A percentile compares a stretch with the other conserved stretches of the same genome.
These are phyloP conservation scores for Raffaelea ambrosiae DNA, from an alignment of 2,329 filamentous ascomycete genomes.

Conservation along the genomic window DNA sequence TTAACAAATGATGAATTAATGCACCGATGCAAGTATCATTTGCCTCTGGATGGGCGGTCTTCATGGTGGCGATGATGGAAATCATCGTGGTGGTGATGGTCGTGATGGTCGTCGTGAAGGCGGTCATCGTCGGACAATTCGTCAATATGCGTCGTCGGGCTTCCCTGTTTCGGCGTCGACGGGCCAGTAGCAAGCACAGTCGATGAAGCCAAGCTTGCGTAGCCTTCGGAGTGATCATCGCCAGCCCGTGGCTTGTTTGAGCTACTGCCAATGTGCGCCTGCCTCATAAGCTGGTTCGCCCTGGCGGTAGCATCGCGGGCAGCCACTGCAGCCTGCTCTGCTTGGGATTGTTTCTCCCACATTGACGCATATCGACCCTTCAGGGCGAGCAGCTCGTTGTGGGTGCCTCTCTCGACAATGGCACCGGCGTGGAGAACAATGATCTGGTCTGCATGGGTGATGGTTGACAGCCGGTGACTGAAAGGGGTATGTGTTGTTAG, in stretches of 20 bases:
- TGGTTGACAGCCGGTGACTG: constrained; percentile 66
- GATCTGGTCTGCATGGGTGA: constrained; percentile 18
- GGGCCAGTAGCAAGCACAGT: constrained; percentile 28
- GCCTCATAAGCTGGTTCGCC: constrained; percentile 35
- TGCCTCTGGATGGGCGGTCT: too few relatives aligned
- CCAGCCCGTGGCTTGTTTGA: constrained; percentile 16
- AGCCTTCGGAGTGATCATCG: constrained; percentile 36
- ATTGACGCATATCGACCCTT: constrained; percentile 73
- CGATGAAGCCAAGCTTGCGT: constrained; percentile 36
- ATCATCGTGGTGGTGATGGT: too few relatives aligned
- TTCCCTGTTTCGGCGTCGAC: constrained; percentile 18
- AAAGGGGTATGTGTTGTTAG: not conserved
- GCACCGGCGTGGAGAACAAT: constrained; percentile 17
- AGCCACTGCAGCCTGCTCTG: constrained; percentile 60
- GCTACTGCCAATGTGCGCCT: constrained; percentile 35
- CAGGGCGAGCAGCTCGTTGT: constrained; percentile 62
- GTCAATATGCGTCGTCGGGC: constrained; percentile 7
- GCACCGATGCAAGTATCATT: too few relatives aligned
- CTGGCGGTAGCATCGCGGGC: constrained; percentile 36
- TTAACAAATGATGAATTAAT: too few relatives aligned
- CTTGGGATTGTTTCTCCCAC: constrained; percentile 83
- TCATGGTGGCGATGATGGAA: too few relatives aligned
- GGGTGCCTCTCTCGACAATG: constrained; percentile 15
- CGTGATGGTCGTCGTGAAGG: not conserved
- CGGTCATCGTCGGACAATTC: constrained; percentile 11